Base-by-base conservation (phyloP, 306 rosid species). In the Mimosa bimucronata region DNA sequence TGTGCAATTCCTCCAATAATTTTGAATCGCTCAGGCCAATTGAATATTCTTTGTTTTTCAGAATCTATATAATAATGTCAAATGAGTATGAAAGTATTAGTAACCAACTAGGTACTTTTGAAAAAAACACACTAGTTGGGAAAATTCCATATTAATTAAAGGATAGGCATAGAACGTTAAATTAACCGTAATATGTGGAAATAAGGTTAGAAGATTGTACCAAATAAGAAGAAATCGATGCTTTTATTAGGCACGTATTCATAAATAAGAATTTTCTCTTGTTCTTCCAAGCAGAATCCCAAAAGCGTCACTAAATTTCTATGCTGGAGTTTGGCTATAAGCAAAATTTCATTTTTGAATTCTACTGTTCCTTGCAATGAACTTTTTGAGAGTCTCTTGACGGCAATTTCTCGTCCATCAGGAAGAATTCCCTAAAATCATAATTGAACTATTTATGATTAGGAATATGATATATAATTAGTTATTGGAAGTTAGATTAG, bases 181-280 rank as follows among this genome's bases (percentile, higher is more conserved):
- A 2, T 57, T 10, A 23, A 57, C 64, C 15, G n/a, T n/a, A 23
- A 21, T 3, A 25, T 23, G 31, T 57, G 16, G 14, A 55, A 57
- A 57, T 9, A 8, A 57, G 16, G 64, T 2, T 23, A 23, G 6
- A 9, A n/a, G 4, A 5, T 55, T 8, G 0, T 57, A 57, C 64
- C 64, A 23, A 57, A 57, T 23, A 57, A 57, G 14, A 57, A 57
- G 64, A 9, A 57, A 57, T 57, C 64, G n/a, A 57, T 57, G 64
- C 64, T 57, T 14, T 57, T 57, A 29, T 57, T 57, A 23, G 64
- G 64, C 64, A 57, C 30, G 0, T 8, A 57, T 23, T 57, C 30
- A 0, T 57, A 57, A 9, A 57, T 9, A 10, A 57, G 30, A 57
- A 55, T 57, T 57, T 23, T 57, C 0, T 57, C 64, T 2, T 23